Evolutionary conservation across 164 flowering plant species (phyloP).

Genomic region (Vitis rupestris): DNA sequence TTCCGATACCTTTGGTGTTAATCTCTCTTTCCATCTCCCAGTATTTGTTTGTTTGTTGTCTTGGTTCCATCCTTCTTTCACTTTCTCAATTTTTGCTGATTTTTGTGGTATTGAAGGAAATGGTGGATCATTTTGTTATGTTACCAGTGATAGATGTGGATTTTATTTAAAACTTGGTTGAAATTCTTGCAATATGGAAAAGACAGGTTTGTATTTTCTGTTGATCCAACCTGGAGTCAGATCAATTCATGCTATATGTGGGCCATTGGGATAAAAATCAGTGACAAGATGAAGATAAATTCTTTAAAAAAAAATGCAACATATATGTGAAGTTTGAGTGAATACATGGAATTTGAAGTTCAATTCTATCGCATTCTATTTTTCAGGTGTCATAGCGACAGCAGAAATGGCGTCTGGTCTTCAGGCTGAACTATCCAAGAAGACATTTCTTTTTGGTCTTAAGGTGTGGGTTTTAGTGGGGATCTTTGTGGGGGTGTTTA

Average conservation of each 20-base stretch:
- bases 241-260: no score
- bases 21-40: no score
- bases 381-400: slow-evolving; percentile 16
- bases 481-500: slow-evolving; percentile 47
- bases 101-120: background rate
- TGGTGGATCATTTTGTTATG: background rate
- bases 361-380: background rate
- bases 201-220: background rate
- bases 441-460: slow-evolving; percentile 45
- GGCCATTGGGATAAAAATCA: no score
- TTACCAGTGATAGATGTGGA: background rate
- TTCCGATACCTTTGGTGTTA: no score
- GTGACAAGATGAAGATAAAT: background rate
- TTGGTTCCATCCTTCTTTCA: background rate
- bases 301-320: background rate
- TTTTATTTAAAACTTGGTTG: background rate
- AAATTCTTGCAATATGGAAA: no score
- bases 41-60: no score
- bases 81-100: background rate
- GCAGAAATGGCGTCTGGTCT: slow-evolving; percentile 55
- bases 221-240: background rate
- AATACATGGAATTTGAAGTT: background rate
- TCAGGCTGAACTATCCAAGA: slow-evolving; percentile 46
- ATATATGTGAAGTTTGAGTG: background rate
- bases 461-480: slow-evolving; percentile 73